Base-by-base conservation (phyloP, 2,329 filamentous ascomycete genomes). In the Alternaria brassicae region DNA sequence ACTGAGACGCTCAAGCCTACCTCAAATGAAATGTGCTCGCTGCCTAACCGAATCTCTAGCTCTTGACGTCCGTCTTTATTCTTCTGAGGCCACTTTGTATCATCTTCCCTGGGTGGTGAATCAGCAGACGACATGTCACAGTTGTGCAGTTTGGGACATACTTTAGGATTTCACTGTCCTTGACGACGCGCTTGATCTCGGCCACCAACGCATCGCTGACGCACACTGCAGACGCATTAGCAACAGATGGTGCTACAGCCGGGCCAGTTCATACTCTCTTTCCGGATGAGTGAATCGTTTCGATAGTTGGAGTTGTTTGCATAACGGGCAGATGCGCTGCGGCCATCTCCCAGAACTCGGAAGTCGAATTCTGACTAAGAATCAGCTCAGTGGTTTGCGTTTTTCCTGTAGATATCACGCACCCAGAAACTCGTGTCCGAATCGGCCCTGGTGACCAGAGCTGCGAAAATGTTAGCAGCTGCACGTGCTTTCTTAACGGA, bases 231-330 rank as follows among this genome's bases (percentile, higher is more conserved):
- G 21, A 2, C 10, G 21, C 13, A 71, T 62, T 34, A 40, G 28
- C 15, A 19, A 9, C 25, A 36, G 36, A 10, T 37, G 17, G 17
- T n/a, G 1, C 12, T n/a, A 9, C 34, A 17, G 8, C 4, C n/a
- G n/a, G n/a, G 34, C 5, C 34, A 7, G 30, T 17, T 79, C 93
- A 70, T 84, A 97, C 95, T 99, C 84, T 99, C 95, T 93, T 99
- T 99, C 67, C 95, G 91, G 76, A 99, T 99, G 70, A 99, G 83
- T 64, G 93, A 97, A 78, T 99, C 95, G 81, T 99, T 99, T 74
- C 95, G 89, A 82, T 99, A 99, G 81, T 99, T 99, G 58, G 94
- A 98, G 81, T 99, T 99, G 85, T 99, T 99, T 66, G 95, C 95
- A 81, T 99, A 99, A 80, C 95, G 89, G 30, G 94, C 93, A 52